Percentiles rank a stretch among this genome's conserved stretches.
These are phyloP conservation scores for Micractinium conductrix DNA, from an alignment of 139 green algal species.

Conservation along the genomic window DNA sequence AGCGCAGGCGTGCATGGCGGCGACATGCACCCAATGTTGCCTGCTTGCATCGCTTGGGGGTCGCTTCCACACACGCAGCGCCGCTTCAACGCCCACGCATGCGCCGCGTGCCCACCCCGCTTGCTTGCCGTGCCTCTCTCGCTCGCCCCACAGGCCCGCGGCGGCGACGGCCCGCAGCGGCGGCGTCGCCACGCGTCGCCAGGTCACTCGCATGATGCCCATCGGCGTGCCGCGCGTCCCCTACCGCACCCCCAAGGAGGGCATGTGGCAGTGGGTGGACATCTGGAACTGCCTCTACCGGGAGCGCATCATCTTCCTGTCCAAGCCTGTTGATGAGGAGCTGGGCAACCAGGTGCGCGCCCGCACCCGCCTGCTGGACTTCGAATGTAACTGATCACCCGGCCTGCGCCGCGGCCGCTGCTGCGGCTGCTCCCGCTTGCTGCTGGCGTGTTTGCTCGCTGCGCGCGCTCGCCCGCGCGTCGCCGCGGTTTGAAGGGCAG, in stretches of 20 bases:
- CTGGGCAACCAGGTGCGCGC: slow-evolving; percentile 71
- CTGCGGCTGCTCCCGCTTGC: too few relatives aligned
- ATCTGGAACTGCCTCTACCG: slow-evolving; percentile 96
- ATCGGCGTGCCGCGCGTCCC: slow-evolving; percentile 89
- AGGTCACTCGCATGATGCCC: slow-evolving; percentile 80
- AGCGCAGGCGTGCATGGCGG: too few relatives aligned
- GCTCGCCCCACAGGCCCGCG: slow-evolving; percentile 5
- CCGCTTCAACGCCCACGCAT: too few relatives aligned
- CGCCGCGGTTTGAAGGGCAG: too few relatives aligned
- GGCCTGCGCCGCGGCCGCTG: too few relatives aligned
- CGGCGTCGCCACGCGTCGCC: slow-evolving; percentile 40
- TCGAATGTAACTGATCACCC: too few relatives aligned
- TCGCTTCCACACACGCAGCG: too few relatives aligned
- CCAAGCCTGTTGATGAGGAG: slow-evolving; percentile 87
- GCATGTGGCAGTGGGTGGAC: slow-evolving; percentile 91
- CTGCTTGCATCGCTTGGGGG: too few relatives aligned
- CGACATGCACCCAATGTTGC: too few relatives aligned
- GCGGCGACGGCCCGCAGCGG: neutral
- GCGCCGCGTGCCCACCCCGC: neutral
- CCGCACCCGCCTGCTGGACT: neutral
- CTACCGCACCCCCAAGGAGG: slow-evolving; percentile 81
- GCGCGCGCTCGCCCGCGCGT: too few relatives aligned
- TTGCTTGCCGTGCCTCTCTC: too few relatives aligned
- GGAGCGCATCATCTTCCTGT: slow-evolving; percentile 91
- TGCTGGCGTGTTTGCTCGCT: too few relatives aligned